Evolutionary conservation across 2,329 filamentous ascomycete species (phyloP).

Genomic region (Fusarium lyarnte): DNA sequence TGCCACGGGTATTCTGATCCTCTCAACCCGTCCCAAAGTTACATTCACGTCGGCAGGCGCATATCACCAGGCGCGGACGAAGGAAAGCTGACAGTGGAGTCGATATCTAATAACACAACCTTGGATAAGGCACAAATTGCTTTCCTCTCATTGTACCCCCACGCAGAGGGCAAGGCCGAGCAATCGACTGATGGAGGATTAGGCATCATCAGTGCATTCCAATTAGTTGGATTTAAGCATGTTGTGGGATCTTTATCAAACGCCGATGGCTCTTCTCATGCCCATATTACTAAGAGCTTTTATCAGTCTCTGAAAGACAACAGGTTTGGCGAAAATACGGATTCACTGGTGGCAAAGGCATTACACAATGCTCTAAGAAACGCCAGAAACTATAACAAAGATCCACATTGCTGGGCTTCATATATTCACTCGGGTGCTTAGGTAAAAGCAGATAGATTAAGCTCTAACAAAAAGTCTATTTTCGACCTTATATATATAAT

Average conservation of each 20-base stretch:
- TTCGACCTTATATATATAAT: no score
- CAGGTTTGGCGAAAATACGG: neutral
- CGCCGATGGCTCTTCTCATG: neutral
- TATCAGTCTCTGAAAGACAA: neutral
- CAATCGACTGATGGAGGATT: neutral
- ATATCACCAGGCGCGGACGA: neutral
- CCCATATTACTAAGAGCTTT: neutral
- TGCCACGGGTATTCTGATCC: neutral
- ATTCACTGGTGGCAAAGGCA: neutral
- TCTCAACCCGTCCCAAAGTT: neutral
- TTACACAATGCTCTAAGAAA: neutral
- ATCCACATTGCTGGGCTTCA: neutral
- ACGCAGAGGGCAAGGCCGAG: neutral
- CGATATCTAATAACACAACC: neutral
- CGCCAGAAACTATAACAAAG: neutral
- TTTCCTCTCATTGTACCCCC: neutral
- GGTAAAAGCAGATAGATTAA: neutral
- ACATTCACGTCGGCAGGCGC: neutral
- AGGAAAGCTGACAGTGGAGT: neutral
- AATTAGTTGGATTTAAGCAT: neutral
- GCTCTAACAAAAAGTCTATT: fast-evolving
- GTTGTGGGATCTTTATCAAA: neutral
- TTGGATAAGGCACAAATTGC: neutral
- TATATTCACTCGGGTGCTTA: neutral
- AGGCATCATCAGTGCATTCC: neutral